phyloP scores from a whole-genome alignment of 78 protist species.

The Dictyostelium firmibasis region DNA sequence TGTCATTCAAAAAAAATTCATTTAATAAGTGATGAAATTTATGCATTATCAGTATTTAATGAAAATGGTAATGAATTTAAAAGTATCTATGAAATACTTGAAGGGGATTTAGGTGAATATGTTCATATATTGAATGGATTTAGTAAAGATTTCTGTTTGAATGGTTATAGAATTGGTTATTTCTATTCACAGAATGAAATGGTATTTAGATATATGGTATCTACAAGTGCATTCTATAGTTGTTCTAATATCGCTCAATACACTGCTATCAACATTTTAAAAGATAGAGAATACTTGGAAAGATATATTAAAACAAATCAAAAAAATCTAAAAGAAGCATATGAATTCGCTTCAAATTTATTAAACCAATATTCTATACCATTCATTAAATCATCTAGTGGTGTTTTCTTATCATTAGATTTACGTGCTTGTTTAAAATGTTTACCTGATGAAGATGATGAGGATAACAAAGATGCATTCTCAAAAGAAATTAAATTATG shows the following conservation, averaged over 20 bases:
- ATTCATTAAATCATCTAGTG: slow-evolving; percentile 18
- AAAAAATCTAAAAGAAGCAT: neutral
- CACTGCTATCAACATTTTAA: neutral
- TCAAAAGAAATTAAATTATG: slow-evolving; percentile 22
- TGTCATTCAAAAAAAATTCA: slow-evolving; percentile 17
- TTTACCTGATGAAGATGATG: neutral
- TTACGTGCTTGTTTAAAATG: neutral
- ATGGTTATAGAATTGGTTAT: slow-evolving; percentile 71
- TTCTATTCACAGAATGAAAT: slow-evolving; percentile 40
- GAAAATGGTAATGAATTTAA: neutral
- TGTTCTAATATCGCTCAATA: slow-evolving; percentile 52
- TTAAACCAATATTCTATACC: slow-evolving; percentile 20
- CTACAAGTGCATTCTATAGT: neutral
- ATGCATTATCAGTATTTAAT: slow-evolving; percentile 47
- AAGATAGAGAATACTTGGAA: slow-evolving; percentile 3
- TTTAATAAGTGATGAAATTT: slow-evolving; percentile 66
- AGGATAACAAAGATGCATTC: neutral
- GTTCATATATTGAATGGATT: slow-evolving; percentile 72
- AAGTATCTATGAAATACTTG: neutral
- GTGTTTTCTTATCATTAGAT: slow-evolving; percentile 52
- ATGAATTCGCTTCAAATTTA: neutral
- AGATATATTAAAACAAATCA: slow-evolving; percentile 23
- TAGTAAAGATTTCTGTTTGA: slow-evolving; percentile 75
- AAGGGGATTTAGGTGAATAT: slow-evolving; percentile 43
- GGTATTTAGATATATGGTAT: neutral